These are phyloP conservation scores for Nothopassalora personata DNA, from an alignment of 2,329 filamentous ascomycete genomes.

Conservation along the genomic window DNA sequence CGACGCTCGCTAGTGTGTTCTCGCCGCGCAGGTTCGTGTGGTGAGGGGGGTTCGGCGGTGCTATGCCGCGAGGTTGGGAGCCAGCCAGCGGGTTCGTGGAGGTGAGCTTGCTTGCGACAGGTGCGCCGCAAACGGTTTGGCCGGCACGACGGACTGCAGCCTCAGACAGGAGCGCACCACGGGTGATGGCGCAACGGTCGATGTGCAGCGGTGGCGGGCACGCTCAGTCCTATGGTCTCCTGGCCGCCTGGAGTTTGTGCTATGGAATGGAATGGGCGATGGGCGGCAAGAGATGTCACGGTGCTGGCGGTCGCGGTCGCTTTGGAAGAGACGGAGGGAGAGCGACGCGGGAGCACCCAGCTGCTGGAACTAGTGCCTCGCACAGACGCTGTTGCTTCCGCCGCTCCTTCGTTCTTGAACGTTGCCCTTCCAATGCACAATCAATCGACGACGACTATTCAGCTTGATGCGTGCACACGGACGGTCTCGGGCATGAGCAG, in stretches of 20 bases:
- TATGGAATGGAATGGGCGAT: not conserved
- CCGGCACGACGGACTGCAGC: not conserved
- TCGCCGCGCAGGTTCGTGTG: conserved; percentile 8
- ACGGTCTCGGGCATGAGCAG: not conserved
- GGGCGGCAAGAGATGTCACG: not conserved
- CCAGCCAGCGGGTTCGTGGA: not conserved
- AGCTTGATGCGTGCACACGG: not conserved
- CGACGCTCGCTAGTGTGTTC: conserved; percentile 13
- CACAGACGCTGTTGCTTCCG: not conserved
- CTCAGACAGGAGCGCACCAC: not conserved
- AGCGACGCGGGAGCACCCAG: not conserved
- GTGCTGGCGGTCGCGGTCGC: not conserved
- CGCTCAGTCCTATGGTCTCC: not conserved
- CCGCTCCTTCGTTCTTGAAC: not conserved
- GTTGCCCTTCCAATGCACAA: not conserved
- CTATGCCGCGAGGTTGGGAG: not conserved
- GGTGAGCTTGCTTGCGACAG: not conserved
- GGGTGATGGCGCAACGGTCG: not conserved
- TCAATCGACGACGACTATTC: not conserved
- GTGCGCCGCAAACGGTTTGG: not conserved
- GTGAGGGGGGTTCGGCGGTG: conserved; percentile 4
- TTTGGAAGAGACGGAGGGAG: not conserved
- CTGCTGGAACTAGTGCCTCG: not conserved
- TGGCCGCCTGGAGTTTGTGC: not conserved
- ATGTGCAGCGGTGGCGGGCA: not conserved